Conservation (phyloP, 768 basidiomycete species). For the Russula earlei region DNA sequence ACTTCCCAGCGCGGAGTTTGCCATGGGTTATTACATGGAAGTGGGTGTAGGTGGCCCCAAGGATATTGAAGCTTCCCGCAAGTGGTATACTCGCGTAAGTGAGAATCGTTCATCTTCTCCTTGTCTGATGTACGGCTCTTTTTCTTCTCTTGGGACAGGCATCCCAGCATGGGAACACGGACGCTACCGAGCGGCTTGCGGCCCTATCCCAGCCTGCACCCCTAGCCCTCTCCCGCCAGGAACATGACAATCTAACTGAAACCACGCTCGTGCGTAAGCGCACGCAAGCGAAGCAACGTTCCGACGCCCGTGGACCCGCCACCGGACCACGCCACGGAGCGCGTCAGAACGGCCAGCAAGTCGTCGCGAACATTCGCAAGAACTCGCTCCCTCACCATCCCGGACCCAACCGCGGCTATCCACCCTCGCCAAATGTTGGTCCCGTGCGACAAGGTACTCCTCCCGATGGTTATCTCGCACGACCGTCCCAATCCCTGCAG, state of each 20-base stretch:
- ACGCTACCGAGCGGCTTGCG: constrained; percentile 63
- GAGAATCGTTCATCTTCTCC: not conserved
- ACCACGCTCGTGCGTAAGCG: constrained; percentile 73
- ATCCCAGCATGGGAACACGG: constrained; percentile 64
- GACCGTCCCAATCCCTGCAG: too few relatives aligned
- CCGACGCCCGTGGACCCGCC: constrained; percentile 27
- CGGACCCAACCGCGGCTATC: not conserved
- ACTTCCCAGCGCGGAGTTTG: constrained; percentile 80
- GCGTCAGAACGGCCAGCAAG: constrained; percentile 31
- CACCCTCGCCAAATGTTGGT: not conserved
- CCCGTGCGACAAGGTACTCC: not conserved
- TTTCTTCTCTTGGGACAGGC: constrained; percentile 43
- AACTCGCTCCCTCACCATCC: constrained; percentile 32
- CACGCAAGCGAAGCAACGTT: constrained; percentile 59
- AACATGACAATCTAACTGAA: constrained; percentile 76
- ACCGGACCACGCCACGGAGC: constrained; percentile 10
- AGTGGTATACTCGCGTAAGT: constrained; percentile 68
- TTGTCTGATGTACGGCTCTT: not conserved
- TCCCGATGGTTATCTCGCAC: constrained; percentile 3
- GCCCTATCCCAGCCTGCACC: constrained; percentile 58
- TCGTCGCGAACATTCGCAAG: constrained; percentile 48
- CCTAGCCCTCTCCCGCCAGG: constrained; percentile 58
- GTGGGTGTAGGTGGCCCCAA: constrained; percentile 77
- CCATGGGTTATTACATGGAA: constrained; percentile 92
- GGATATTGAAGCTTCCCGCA: constrained; percentile 52